A percentile compares a stretch with the other conserved stretches of the same genome.
Conservation (phyloP, 495 filamentous ascomycete genomes). For the Evernia prunastri region DNA sequence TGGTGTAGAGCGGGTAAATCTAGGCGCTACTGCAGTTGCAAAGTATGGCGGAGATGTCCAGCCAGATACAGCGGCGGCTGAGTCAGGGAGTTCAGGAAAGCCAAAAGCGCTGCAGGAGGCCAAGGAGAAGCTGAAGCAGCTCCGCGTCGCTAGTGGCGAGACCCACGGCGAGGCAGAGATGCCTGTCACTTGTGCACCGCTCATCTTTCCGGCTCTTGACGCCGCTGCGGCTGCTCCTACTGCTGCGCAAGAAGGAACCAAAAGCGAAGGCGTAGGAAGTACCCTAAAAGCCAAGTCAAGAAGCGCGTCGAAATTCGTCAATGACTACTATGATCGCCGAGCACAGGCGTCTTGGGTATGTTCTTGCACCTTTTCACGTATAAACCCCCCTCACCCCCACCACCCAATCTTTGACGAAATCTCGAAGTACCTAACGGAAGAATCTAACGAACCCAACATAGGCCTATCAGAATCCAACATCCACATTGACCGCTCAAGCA, state of each 20-base stretch:
- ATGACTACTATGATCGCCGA: constrained; percentile 46
- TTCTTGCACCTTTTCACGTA: no score
- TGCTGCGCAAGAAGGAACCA: neutral
- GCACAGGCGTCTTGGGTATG: constrained; percentile 40
- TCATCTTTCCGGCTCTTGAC: constrained; percentile 3
- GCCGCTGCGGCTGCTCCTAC: neutral
- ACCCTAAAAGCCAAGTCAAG: constrained; percentile 26
- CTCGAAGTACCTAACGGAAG: neutral
- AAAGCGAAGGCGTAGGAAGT: neutral
- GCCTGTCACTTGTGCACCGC: neutral
- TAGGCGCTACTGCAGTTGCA: constrained; percentile 2
- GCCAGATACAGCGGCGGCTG: neutral
- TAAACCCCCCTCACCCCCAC: no score
- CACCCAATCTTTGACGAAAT: neutral
- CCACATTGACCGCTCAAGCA: constrained; percentile 1
- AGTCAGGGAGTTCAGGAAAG: neutral
- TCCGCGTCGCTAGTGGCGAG: neutral
- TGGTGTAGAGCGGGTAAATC: neutral
- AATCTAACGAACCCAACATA: neutral
- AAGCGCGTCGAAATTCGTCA: constrained; percentile 40
- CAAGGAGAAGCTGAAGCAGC: constrained; percentile 5
- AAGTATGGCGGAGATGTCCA: constrained; percentile 4
- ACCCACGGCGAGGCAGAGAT: constrained; percentile 7
- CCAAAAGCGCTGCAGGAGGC: neutral
- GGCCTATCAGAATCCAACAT: neutral